These are phyloP conservation scores for Graphilbum fragrans DNA, from an alignment of 2,329 filamentous ascomycete species.

Conservation along the genomic window DNA sequence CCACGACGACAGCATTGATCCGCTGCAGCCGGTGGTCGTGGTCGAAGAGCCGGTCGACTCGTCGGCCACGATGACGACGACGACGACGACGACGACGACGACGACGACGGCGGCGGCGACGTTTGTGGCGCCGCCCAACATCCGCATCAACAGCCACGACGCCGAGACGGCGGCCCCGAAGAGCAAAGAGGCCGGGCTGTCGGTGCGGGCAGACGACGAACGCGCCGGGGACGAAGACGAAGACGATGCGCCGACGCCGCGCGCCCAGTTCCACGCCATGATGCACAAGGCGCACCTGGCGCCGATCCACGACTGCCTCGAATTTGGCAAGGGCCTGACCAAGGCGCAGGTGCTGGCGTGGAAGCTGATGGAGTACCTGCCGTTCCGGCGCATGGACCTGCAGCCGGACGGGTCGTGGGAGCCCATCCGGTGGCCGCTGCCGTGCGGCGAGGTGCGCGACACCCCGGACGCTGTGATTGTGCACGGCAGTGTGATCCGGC, in stretches of 20 bases:
- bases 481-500: constrained; percentile 61
- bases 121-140: neutral
- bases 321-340: constrained; percentile 48
- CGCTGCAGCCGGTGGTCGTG: neutral
- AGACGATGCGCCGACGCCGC: constrained; percentile 8
- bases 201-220: no score
- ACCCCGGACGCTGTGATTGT: constrained; percentile 59
- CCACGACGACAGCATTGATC: neutral
- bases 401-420: constrained; percentile 65
- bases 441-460: constrained; percentile 65
- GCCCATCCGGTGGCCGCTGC: constrained; percentile 69
- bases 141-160: neutral
- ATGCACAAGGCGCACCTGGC: constrained; percentile 44
- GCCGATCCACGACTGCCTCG: constrained; percentile 58
- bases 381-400: constrained; percentile 71
- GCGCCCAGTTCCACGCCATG: constrained; percentile 38
- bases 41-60: neutral
- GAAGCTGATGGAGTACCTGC: constrained; percentile 73
- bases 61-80: neutral
- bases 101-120: no score
- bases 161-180: no score
- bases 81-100: neutral
- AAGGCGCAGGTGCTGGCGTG: constrained; percentile 48
- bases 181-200: neutral
- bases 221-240: neutral